Percentiles rank a stretch among this genome's conserved stretches.
Evolutionary conservation across 2,329 filamentous ascomycete genomes (phyloP).

Genomic region (Cercospora janseana): DNA sequence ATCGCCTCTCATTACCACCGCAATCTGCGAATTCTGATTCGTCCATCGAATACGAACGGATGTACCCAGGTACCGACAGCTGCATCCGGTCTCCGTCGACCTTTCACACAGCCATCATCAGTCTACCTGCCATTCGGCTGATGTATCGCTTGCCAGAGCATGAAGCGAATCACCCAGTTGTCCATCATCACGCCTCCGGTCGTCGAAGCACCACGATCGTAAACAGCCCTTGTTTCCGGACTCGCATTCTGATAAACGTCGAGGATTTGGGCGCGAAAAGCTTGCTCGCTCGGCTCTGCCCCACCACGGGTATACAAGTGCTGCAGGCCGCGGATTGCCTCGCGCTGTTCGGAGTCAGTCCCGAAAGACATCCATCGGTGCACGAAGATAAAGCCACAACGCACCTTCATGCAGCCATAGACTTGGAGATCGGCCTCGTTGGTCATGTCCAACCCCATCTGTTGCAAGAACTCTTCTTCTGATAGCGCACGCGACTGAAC

Average conservation of each 20-base stretch:
- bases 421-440: too few relatives aligned
- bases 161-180: slow-evolving; percentile 51
- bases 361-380: too few relatives aligned
- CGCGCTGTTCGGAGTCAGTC: background rate
- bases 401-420: too few relatives aligned
- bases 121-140: slow-evolving; percentile 15
- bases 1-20: background rate
- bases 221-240: slow-evolving; percentile 39
- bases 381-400: too few relatives aligned
- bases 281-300: slow-evolving; percentile 39
- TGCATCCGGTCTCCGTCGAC: background rate
- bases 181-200: slow-evolving; percentile 40
- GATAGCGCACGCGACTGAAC: too few relatives aligned
- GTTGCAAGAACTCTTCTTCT: too few relatives aligned
- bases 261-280: slow-evolving; percentile 43
- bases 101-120: too few relatives aligned
- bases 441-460: too few relatives aligned
- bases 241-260: slow-evolving; percentile 40
- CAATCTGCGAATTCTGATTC: background rate
- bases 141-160: slow-evolving; percentile 43
- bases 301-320: background rate
- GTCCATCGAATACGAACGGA: background rate
- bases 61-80: background rate
- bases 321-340: slow-evolving; percentile 7
- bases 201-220: slow-evolving; percentile 40